phyloP scores from a whole-genome alignment of 768 basidiomycete species.

The Naganishia randhawae region DNA sequence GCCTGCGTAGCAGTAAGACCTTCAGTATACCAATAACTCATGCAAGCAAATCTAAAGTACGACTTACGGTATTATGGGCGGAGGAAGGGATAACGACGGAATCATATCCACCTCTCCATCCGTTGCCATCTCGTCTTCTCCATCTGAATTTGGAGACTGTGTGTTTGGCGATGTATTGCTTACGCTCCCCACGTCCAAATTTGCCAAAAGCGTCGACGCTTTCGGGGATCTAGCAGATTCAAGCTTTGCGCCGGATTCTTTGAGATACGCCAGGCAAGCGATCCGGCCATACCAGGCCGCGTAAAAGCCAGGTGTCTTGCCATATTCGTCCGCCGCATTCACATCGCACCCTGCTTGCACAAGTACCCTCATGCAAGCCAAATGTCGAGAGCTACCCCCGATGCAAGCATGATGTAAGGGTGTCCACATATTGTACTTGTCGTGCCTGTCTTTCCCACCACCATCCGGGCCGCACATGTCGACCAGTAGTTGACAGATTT shows the following conservation, averaged over 20 bases:
- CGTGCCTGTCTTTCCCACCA: constrained; percentile 71
- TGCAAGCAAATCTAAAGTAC: neutral
- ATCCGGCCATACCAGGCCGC: constrained; percentile 81
- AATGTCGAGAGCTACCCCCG: constrained; percentile 61
- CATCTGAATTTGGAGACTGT: constrained; percentile 45
- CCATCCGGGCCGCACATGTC: constrained; percentile 55
- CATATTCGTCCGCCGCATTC: constrained; percentile 75
- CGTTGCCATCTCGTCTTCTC: constrained; percentile 52
- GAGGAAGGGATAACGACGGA: constrained; percentile 88
- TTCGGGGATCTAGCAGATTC: constrained; percentile 9
- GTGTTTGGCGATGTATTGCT: constrained; percentile 28
- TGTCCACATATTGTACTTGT: constrained; percentile 98
- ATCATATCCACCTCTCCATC: constrained; percentile 81
- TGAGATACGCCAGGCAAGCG: constrained; percentile 43
- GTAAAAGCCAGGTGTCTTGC: constrained; percentile 81
- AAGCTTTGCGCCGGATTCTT: constrained; percentile 42
- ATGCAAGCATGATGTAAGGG: constrained; percentile 92
- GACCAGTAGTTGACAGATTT: constrained; percentile 75
- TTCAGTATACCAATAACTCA: neutral
- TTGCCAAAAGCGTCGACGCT: constrained; percentile 29
- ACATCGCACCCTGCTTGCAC: constrained; percentile 74
- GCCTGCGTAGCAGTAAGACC: constrained; percentile 23
- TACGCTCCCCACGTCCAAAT: constrained; percentile 27
- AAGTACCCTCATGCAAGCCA: constrained; percentile 69
- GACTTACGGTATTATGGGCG: constrained; percentile 88